Evolutionary conservation across 2,329 filamentous ascomycete genomes (phyloP), one percentile per base, ranked within the genome.

Genomic region (Diaporthe ampelina): DNA sequence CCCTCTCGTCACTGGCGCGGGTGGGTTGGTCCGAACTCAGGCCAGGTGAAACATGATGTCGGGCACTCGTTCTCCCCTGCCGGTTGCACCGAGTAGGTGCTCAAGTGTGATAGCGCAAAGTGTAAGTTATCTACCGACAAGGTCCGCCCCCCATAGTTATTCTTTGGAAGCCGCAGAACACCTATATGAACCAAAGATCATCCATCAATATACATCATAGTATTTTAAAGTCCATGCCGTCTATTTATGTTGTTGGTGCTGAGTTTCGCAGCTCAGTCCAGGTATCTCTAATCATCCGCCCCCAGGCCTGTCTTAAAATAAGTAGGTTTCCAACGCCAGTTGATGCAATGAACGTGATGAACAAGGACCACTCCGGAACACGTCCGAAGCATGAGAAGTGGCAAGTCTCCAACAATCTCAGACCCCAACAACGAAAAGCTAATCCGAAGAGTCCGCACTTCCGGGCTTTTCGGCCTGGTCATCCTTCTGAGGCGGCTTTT

Each of bases 1-100:
- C 7, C 61, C 26, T 11, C 32, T 37, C 7, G 29, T 35, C 43
- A 17, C 10, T 35, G 45, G 19, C 9, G 29, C 17, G 13, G 29
- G 63, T 15, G 45, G 45, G 63, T 9, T 67, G 63, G 29, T 54
- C 63, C 21, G n/a, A 52, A 52, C 63, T 37, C 21, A 40, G 29
- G 29, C 15, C 35, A 50, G 40, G 21, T 67, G 45, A 67, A 52
- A 67, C 63, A 52, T 6, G 19, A 21, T 24, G 43, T 37, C 59
- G 61, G 45, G 10, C 24, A 67, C 61, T 35, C 24, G 43, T 67
- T 67, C 29, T 50, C 43, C 61, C 43, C 35, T 13, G 11, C 61
- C 61, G 61, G 10, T 24, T 32, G 29, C 59, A 10, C n/a, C 4
- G 24, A 9, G 15, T 5, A 9, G 26, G 15, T n/a, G n/a, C n/a